These are phyloP conservation scores for Ceratobasidium theobromae DNA, from an alignment of 1,284 basidiomycete genomes.

Conservation along the genomic window DNA sequence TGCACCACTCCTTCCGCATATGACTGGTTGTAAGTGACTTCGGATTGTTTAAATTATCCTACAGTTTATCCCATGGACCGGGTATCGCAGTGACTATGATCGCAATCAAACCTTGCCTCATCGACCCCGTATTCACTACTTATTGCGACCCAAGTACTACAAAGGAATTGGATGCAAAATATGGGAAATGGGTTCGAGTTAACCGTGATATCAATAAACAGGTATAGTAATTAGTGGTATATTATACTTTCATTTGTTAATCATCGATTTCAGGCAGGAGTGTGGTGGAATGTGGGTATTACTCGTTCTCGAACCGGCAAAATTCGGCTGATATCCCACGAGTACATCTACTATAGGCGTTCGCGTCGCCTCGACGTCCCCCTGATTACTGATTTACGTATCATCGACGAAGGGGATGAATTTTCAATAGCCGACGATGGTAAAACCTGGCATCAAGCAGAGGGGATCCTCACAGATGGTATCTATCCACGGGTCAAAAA, in stretches of 20 bases:
- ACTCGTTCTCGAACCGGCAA: not conserved
- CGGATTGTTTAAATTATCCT: not conserved
- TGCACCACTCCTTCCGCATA: conserved; percentile 77
- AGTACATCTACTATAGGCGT: conserved; percentile 82
- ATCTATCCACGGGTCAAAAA: conserved; percentile 48
- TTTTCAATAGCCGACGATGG: conserved; percentile 46
- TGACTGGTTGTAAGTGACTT: conserved; percentile 71
- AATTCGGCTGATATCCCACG: conserved; percentile 11
- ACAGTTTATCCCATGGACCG: not conserved
- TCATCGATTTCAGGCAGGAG: conserved; percentile 51
- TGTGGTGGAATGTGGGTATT: conserved; percentile 41
- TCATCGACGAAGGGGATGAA: conserved; percentile 45
- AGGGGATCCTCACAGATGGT: conserved; percentile 58
- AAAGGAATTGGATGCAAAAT: conserved; percentile 69
- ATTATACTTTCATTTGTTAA: not conserved
- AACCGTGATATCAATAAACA: conserved; percentile 68
- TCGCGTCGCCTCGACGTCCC: conserved; percentile 75
- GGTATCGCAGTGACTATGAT: conserved; percentile 67
- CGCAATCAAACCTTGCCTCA: conserved; percentile 65
- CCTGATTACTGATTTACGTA: conserved; percentile 42
- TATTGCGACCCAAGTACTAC: conserved; percentile 71
- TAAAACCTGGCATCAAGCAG: conserved; percentile 60
- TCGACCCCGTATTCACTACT: conserved; percentile 59
- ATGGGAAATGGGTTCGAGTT: conserved; percentile 87
- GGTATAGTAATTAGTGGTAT: not conserved